Conservation (phyloP, 2,329 filamentous ascomycete genomes). For the Oidium heveae region DNA sequence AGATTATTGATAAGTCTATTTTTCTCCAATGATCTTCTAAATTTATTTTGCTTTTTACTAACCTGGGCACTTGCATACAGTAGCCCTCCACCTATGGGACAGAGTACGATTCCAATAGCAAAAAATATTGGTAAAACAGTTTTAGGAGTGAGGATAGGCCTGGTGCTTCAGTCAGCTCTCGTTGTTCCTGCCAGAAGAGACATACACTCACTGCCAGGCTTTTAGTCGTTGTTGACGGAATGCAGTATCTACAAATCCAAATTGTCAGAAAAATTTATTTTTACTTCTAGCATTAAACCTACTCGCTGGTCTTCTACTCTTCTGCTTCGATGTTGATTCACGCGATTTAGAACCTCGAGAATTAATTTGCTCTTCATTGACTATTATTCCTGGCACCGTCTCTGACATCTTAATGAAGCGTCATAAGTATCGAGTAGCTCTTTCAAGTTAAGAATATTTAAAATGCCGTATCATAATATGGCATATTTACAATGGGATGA, state of each 20-base stretch:
- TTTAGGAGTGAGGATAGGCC: conserved; percentile 85
- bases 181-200: conserved; percentile 1
- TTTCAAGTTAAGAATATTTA: too few relatives aligned
- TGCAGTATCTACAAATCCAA: conserved; percentile 45
- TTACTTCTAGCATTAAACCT: conserved; percentile 11
- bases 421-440: too few relatives aligned
- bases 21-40: background rate
- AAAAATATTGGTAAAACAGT: conserved; percentile 85
- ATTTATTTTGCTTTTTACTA: conserved; percentile 9
- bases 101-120: conserved; percentile 71
- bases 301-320: conserved; percentile 85
- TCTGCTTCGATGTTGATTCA: conserved; percentile 34
- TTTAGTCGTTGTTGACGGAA: conserved; percentile 93
- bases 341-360: too few relatives aligned
- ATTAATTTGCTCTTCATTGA: too few relatives aligned
- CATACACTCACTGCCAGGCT: conserved; percentile 67
- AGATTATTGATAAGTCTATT: conserved; percentile 2
- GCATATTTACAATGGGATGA: too few relatives aligned
- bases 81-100: conserved; percentile 68
- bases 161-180: conserved; percentile 16
- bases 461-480: too few relatives aligned
- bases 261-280: conserved; percentile 6
- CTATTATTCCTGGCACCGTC: too few relatives aligned
- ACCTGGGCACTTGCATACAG: conserved; percentile 68
- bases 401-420: too few relatives aligned